phyloP scores from a whole-genome alignment of 2,329 filamentous ascomycete genomes.

The Lachnellula hyalina region DNA sequence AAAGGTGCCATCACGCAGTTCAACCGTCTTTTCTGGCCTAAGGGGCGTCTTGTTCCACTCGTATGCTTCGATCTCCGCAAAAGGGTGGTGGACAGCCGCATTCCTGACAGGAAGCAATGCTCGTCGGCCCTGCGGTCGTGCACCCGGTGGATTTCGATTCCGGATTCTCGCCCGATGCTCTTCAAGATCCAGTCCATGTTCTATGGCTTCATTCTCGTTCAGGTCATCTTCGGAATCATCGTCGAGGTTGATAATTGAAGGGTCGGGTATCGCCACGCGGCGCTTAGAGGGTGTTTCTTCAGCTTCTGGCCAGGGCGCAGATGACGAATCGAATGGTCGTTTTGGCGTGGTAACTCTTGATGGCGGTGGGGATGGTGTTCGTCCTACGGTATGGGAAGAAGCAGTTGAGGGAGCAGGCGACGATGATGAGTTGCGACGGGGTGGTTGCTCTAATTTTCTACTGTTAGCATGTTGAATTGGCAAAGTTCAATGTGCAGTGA shows the following conservation, averaged over 20 bases:
- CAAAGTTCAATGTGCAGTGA: background rate
- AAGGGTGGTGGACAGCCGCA: constrained; percentile 18
- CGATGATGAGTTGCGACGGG: background rate
- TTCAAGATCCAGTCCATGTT: background rate
- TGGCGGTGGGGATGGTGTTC: background rate
- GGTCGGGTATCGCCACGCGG: no score
- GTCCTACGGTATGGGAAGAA: background rate
- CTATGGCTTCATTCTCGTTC: background rate
- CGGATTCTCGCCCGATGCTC: background rate
- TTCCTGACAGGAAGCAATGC: constrained; percentile 12
- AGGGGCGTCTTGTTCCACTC: background rate
- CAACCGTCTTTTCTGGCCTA: constrained; percentile 15
- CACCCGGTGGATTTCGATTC: background rate
- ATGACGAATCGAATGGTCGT: background rate
- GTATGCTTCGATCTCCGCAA: constrained; percentile 32
- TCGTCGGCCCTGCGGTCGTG: background rate
- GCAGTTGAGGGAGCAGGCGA: background rate
- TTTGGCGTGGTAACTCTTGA: background rate
- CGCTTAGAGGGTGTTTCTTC: no score
- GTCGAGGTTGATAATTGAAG: background rate
- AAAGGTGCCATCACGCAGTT: constrained; percentile 29
- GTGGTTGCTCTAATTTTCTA: background rate
- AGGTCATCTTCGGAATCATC: background rate
- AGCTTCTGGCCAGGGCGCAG: no score
- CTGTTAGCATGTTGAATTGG: background rate